These are phyloP conservation scores for Wickerhamomyces chambardii DNA, from an alignment of 805 yeast species.

Conservation along the genomic window DNA sequence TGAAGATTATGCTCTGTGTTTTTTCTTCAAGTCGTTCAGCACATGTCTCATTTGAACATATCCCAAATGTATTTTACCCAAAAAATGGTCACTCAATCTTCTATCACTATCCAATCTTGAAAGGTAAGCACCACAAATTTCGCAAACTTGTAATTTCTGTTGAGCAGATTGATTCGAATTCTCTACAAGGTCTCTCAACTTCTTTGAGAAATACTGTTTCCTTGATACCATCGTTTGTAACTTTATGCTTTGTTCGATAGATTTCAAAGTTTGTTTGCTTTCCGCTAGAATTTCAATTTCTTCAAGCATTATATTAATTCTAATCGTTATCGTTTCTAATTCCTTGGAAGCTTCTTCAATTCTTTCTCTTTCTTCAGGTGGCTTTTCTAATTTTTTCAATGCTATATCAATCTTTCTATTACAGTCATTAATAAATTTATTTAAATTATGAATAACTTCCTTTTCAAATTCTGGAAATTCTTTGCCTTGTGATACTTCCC, in stretches of 20 bases:
- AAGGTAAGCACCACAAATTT: conserved; percentile 81
- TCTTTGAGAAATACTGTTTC: conserved; percentile 43
- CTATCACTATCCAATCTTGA: conserved; percentile 82
- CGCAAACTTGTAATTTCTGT: conserved; percentile 87
- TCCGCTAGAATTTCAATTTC: conserved; percentile 49
- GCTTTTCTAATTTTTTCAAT: conserved; percentile 54
- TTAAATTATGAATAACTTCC: conserved; percentile 37
- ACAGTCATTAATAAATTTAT: conserved; percentile 54
- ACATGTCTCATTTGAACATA: conserved; percentile 65
- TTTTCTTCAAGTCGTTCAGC: conserved; percentile 11
- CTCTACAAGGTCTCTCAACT: conserved; percentile 53
- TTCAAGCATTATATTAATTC: conserved; percentile 57
- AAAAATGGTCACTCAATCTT: conserved; percentile 81
- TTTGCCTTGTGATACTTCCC: conserved; percentile 29
- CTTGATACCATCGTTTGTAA: conserved; percentile 35
- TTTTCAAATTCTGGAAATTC: conserved; percentile 35
- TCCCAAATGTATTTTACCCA: conserved; percentile 81
- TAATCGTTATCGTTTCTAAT: conserved; percentile 51
- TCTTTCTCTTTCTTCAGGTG: conserved; percentile 63
- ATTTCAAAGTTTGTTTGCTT: conserved; percentile 39
- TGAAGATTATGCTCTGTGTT: conserved; percentile 1
- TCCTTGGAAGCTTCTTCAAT: conserved; percentile 45
- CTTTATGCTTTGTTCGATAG: conserved; percentile 38
- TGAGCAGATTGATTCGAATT: conserved; percentile 79
- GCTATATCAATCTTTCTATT: conserved; percentile 58